Evolutionary conservation across 2,329 filamentous ascomycete species (phyloP), one percentile per base, ranked within the genome.

Genomic region (Chrysosporium keratinophilum): DNA sequence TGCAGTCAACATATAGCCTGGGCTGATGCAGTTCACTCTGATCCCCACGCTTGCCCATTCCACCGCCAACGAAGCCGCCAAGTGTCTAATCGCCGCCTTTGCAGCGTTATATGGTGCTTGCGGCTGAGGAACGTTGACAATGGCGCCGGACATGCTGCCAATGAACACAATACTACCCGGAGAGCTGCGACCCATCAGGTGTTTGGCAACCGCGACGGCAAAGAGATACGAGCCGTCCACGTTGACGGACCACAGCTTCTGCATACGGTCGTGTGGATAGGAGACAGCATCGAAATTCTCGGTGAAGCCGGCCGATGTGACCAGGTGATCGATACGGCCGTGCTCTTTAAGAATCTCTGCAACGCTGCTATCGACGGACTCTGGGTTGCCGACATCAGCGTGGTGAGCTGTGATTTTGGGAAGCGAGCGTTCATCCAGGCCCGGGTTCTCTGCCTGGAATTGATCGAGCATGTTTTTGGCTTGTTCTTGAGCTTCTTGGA

Each of bases 291-390:
- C 85, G 65, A 89, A 94, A 75, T 96, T 96, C 75, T 96, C 91
- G 12, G 88, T 93, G 74, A 97, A 95, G 44, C 91, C 91, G 48
- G 91, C 91, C n/a, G 88, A 94, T 23, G 91, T 96, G 63, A 97
- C 90, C 23, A 97, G 79, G 71, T 88, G 84, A 72, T 95, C 89
- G 62, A 96, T 88, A 69, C 86, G 85, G 70, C 84, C 84, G 67
- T 95, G 90, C 56, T 79, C 72, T 47, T 74, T 63, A 49, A 91
- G 67, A 60, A 91, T 79, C 57, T 88, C 84, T 37, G 76, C 74
- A 60, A 96, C 78, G 62, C 85, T 85, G 33, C 75, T 71, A 55
- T 86, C 83, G 58, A 96, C 90, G 5, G 87, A 91, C 47, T 83
- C 80, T 19, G 84, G 84, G 62, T 86, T 81, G 23, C 88, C 83